Conservation (phyloP, 192 early-diverging fungal genomes). For the Podila minutissima region DNA sequence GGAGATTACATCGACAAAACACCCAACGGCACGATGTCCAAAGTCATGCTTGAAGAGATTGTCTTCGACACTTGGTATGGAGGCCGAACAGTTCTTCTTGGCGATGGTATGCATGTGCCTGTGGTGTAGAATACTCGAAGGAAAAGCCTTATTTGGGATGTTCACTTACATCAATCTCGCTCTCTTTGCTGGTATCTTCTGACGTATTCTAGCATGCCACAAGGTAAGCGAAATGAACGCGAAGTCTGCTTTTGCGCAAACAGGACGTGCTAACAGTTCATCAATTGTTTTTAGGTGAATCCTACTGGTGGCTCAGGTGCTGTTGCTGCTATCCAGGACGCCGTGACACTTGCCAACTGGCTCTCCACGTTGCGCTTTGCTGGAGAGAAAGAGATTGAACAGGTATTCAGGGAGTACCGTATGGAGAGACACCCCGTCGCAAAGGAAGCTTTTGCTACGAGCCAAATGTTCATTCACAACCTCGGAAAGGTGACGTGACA, state of each 20-base stretch:
- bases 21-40: too few relatives aligned
- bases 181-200: background rate
- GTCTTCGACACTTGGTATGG: too few relatives aligned
- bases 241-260: too few relatives aligned
- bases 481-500: background rate
- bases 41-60: too few relatives aligned
- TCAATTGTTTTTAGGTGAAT: background rate
- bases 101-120: background rate
- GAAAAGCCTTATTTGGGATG: background rate
- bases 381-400: background rate
- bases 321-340: background rate
- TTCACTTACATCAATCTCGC: too few relatives aligned
- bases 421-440: background rate
- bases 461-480: background rate
- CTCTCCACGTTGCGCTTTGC: background rate
- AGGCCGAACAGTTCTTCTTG: background rate
- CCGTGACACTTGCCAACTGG: background rate
- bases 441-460: background rate
- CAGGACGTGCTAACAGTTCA: too few relatives aligned
- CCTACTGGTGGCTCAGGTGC: background rate
- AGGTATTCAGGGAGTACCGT: background rate
- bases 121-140: background rate
- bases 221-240: too few relatives aligned
- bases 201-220: background rate
- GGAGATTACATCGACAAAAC: too few relatives aligned